Percentiles rank a stretch among this genome's conserved stretches.
These are phyloP conservation scores for Sphaerulina vaccinii DNA, from an alignment of 2,329 filamentous ascomycete species.

Conservation along the genomic window DNA sequence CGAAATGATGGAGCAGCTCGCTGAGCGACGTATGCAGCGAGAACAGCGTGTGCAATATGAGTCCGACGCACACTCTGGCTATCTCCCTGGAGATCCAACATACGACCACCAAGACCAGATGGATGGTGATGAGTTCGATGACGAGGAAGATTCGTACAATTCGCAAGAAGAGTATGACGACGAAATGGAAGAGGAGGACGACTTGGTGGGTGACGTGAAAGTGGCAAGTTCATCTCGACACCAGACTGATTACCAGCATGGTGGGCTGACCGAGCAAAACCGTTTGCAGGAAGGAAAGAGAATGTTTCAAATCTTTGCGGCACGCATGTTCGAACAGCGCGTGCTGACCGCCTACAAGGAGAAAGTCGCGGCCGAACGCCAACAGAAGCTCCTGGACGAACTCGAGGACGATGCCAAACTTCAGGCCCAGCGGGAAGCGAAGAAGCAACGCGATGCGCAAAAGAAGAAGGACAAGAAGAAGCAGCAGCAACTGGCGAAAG, in stretches of 20 bases:
- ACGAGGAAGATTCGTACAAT: slow-evolving; percentile 68
- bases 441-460: slow-evolving; percentile 90
- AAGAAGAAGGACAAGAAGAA: slow-evolving; percentile 93
- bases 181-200: slow-evolving; percentile 59
- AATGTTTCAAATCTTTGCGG: slow-evolving; percentile 99
- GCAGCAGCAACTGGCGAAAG: slow-evolving; percentile 80
- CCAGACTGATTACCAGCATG: slow-evolving; percentile 58
- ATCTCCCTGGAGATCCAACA: slow-evolving; percentile 46
- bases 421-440: slow-evolving; percentile 77
- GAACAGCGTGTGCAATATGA: slow-evolving; percentile 82
- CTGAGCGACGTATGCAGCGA: slow-evolving; percentile 93
- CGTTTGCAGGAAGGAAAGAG: slow-evolving; percentile 97
- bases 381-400: slow-evolving; percentile 86
- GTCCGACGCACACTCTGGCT: slow-evolving; percentile 56
- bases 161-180: slow-evolving; percentile 64
- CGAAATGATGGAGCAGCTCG: slow-evolving; percentile 99
- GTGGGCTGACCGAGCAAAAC: slow-evolving; percentile 95
- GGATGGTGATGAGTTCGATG: slow-evolving; percentile 74
- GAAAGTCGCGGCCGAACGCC: slow-evolving; percentile 90
- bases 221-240: slow-evolving; percentile 30
- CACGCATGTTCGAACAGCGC: slow-evolving; percentile 97
- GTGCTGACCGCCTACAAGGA: slow-evolving; percentile 97
- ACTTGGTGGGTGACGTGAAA: slow-evolving; percentile 51
- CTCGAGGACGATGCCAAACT: slow-evolving; percentile 79
- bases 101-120: slow-evolving; percentile 67